These are phyloP conservation scores for Arbutus unedo DNA, from an alignment of 148 eudicot species.

Conservation along the genomic window DNA sequence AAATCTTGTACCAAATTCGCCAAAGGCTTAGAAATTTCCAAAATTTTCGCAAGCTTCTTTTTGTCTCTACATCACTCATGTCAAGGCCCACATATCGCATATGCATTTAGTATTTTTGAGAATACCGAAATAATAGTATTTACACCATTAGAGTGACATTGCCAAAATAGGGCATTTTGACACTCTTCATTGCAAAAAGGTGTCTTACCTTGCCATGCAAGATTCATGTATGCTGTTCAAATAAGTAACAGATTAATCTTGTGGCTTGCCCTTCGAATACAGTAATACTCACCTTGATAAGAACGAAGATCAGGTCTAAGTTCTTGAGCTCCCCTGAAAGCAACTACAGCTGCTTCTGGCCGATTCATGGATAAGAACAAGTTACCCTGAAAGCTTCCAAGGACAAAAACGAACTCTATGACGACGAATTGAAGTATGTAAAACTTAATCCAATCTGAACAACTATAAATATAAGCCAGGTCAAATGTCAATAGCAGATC, in stretches of 20 bases:
- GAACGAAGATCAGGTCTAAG: constrained; percentile 96
- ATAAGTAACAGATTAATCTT: not conserved
- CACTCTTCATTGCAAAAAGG: not conserved
- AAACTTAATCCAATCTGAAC: not conserved
- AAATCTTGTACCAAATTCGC: too few species aligned
- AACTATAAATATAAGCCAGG: not conserved
- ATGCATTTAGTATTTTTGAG: not conserved
- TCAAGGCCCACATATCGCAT: not conserved
- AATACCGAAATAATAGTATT: not conserved
- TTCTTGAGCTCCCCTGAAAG: constrained; percentile 84
- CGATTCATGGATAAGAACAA: constrained; percentile 82
- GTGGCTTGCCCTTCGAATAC: not conserved
- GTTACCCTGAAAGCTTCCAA: constrained; percentile 62
- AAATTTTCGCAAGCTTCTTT: not conserved
- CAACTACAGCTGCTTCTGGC: constrained; percentile 84
- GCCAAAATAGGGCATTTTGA: not conserved
- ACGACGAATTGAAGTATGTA: not conserved
- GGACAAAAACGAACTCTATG: not conserved
- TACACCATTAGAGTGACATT: not conserved
- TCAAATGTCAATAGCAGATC: not conserved
- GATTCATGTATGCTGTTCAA: not conserved
- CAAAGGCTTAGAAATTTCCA: not conserved
- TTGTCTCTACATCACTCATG: not conserved
- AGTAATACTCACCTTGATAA: constrained; percentile 67
- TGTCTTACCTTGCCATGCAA: not conserved